Evolutionary conservation across 2,329 filamentous ascomycete species (phyloP), one percentile per base, ranked within the genome.

Genomic region (Tolypocladium ovalisporum): DNA sequence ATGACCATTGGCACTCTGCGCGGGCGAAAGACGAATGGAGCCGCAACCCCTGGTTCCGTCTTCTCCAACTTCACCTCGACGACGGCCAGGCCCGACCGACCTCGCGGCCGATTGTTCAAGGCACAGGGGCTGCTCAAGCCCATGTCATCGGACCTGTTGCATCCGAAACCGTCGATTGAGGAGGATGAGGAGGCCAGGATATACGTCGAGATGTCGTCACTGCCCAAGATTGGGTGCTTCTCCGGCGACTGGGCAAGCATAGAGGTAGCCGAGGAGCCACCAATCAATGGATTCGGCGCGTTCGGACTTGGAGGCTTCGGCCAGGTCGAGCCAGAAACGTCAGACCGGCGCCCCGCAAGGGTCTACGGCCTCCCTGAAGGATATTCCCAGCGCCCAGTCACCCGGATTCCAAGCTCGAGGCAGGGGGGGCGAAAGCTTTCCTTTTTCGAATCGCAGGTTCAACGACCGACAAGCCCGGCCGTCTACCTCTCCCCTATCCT

Each of bases 211-310:
- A 87, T 95, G 9, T 86, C 84, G 58, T 89, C 90, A 1, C 74
- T 99, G 24, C 87, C 90, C 17, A 91, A 92, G 64, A 87, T 99
- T 56, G 92, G 93, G 19, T 97, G 93, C 71, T 99, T 99, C 68
- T 97, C 93, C 0, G 94, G 94, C 35, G 94, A 99, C 68, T 99
- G 94, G 94, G 90, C 96, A 13, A 86, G 88, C 27, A 78, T 97
- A 13, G 90, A 96, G 72, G 80, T 84, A 7, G 82, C 89, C 0
- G 81, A 88, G 62, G 89, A 91, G 67, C 88, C 89, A 59, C 87
- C 82, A 27, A 75, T 77, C 19, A 87, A 84, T 69, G 88, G 79
- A 22, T 83, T 83, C 62, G 88, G 81, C 54, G 75, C 80, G 0
- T 88, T 86, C 74, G 86, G 86, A 2, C 76, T 90, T 4, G 84